Percentiles rank a stretch among this genome's conserved stretches.
phyloP scores from a whole-genome alignment of 768 basidiomycete species.

The Russula abietina region DNA sequence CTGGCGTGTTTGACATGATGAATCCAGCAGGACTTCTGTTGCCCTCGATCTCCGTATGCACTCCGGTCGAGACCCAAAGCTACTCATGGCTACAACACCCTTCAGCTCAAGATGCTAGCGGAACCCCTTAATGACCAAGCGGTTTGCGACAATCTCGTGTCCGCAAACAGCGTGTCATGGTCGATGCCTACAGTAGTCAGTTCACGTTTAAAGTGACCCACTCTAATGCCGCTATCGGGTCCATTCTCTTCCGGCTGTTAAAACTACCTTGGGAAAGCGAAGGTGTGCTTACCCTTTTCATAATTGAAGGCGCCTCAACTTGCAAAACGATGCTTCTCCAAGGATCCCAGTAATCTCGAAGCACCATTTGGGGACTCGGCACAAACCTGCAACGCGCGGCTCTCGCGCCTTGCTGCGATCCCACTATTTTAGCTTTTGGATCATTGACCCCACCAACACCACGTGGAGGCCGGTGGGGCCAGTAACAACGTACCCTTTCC shows the following conservation, averaged over 20 bases:
- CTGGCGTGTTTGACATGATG: neutral
- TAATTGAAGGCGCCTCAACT: neutral
- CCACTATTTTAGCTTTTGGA: neutral
- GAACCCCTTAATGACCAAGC: neutral
- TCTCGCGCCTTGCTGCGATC: neutral
- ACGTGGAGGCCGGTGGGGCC: neutral
- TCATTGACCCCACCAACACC: neutral
- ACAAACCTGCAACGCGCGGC: constrained; percentile 10
- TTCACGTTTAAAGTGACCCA: neutral
- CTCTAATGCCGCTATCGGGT: neutral
- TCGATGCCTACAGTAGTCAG: neutral
- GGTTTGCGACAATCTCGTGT: neutral
- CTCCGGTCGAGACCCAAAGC: neutral
- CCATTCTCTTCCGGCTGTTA: constrained; percentile 1
- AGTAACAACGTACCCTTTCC: neutral
- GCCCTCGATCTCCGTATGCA: neutral
- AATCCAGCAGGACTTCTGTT: neutral
- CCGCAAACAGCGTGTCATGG: neutral
- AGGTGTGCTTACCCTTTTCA: neutral
- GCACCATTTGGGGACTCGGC: neutral
- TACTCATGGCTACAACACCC: neutral
- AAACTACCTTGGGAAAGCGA: neutral
- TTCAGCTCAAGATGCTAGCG: neutral
- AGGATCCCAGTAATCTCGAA: constrained; percentile 2
- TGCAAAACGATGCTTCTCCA: neutral